Conservation (phyloP, 371 early-diverging fungal species). For the Mortierella sp. region DNA sequence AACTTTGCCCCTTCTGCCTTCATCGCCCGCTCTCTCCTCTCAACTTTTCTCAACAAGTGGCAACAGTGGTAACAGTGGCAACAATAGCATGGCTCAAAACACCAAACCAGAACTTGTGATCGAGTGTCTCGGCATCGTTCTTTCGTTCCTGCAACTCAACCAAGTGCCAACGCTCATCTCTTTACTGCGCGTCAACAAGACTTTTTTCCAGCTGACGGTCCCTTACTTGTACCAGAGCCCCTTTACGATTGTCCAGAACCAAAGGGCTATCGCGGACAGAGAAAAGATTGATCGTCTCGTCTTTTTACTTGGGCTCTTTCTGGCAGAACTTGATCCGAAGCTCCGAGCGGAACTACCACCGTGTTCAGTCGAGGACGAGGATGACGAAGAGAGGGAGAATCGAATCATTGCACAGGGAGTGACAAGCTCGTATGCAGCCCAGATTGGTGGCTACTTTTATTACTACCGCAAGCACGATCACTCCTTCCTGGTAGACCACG, state of each 20-base stretch:
- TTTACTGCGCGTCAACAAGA: constrained; percentile 40
- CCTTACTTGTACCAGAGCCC: constrained; percentile 44
- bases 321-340: constrained; percentile 32
- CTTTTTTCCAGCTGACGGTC: constrained; percentile 28
- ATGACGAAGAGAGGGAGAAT: constrained; percentile 20
- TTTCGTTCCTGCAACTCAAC: constrained; percentile 33
- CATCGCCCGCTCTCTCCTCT: no score
- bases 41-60: no score
- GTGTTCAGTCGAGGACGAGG: constrained; percentile 13
- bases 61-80: no score
- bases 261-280: constrained; percentile 1
- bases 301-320: constrained; percentile 23
- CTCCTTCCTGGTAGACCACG: constrained; percentile 18
- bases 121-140: constrained; percentile 27
- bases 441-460: constrained; percentile 25
- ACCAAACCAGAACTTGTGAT: constrained; percentile 16
- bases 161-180: constrained; percentile 33
- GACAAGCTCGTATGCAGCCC: neutral
- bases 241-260: constrained; percentile 20
- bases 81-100: no score
- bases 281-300: constrained; percentile 18
- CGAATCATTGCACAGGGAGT: neutral
- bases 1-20: no score
- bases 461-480: constrained; percentile 43
- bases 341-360: constrained; percentile 20